These are phyloP conservation scores for Rubia balearica DNA, from an alignment of 305 asterid genomes.

Conservation along the genomic window DNA sequence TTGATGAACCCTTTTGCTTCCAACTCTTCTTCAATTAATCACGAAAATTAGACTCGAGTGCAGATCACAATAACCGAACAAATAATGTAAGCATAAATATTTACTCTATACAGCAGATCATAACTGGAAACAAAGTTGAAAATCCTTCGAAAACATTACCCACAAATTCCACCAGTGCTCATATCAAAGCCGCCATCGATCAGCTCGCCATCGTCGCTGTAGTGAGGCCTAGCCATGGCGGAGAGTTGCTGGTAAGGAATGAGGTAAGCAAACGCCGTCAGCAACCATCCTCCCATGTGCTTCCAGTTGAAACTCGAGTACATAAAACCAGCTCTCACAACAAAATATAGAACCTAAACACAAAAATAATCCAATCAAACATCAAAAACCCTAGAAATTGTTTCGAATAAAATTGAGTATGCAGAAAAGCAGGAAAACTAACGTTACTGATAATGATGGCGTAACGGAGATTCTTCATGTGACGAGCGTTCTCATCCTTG, in stretches of 20 bases:
- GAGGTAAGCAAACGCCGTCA: constrained; percentile 67
- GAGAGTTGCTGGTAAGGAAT: constrained; percentile 78
- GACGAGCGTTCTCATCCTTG: constrained; percentile 80
- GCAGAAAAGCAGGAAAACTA: constrained; percentile 15
- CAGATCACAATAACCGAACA: not conserved
- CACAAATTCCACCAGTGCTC: constrained; percentile 89
- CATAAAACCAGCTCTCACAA: constrained; percentile 66
- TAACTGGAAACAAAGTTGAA: constrained; percentile 1
- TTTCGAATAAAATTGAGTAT: not conserved
- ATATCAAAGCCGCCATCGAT: constrained; percentile 94
- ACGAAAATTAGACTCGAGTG: not conserved
- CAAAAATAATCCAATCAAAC: constrained; percentile 3
- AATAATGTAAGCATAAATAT: not conserved
- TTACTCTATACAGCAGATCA: not conserved
- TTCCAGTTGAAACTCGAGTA: constrained; percentile 82
- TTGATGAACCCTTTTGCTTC: not conserved
- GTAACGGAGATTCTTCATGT: constrained; percentile 60
- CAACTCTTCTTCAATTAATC: not conserved
- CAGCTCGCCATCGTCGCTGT: constrained; percentile 63
- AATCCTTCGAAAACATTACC: constrained; percentile 31
- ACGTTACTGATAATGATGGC: constrained; percentile 71
- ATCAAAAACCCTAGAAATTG: not conserved
- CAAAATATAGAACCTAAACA: constrained; percentile 60
- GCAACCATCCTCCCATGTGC: constrained; percentile 56
- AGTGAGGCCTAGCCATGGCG: constrained; percentile 70